Percentiles rank a stretch among this genome's conserved stretches.
Conservation (phyloP, 768 basidiomycete species). For the Tulasnella sp. region DNA sequence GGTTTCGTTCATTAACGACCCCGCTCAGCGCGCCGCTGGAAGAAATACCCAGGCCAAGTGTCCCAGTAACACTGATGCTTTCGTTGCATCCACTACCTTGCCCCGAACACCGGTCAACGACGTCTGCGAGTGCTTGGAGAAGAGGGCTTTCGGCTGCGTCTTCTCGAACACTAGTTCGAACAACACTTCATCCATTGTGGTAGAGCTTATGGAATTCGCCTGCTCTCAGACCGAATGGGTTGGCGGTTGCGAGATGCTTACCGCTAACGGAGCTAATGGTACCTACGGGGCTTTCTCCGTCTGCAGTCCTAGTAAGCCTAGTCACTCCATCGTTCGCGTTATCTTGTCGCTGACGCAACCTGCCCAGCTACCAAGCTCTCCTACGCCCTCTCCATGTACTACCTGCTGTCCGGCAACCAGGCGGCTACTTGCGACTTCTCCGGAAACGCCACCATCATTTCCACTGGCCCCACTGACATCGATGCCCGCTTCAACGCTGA, state of each 20-base stretch:
- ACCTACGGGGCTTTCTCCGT: slow-evolving; percentile 69
- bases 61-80: slow-evolving; percentile 53
- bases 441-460: slow-evolving; percentile 79
- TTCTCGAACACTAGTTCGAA: slow-evolving; percentile 64
- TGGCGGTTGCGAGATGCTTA: slow-evolving; percentile 61
- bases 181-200: slow-evolving; percentile 52
- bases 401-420: slow-evolving; percentile 56
- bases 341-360: background rate
- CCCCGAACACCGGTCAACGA: slow-evolving; percentile 80
- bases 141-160: slow-evolving; percentile 59
- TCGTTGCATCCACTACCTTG: slow-evolving; percentile 62
- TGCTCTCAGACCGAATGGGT: slow-evolving; percentile 62
- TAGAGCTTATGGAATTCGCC: slow-evolving; percentile 57
- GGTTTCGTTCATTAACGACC: slow-evolving; percentile 57
- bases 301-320: slow-evolving; percentile 48
- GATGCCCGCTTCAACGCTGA: slow-evolving; percentile 53
- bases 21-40: slow-evolving; percentile 55
- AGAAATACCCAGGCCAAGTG: slow-evolving; percentile 53
- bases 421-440: slow-evolving; percentile 47
- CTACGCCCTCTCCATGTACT: slow-evolving; percentile 77
- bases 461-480: slow-evolving; percentile 46
- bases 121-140: slow-evolving; percentile 71
- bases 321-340: too few species aligned
- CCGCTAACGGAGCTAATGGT: slow-evolving; percentile 67
- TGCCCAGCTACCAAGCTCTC: slow-evolving; percentile 67